Evolutionary conservation across 2,329 filamentous ascomycete genomes (phyloP).

Genomic region (Beauveria sp.): DNA sequence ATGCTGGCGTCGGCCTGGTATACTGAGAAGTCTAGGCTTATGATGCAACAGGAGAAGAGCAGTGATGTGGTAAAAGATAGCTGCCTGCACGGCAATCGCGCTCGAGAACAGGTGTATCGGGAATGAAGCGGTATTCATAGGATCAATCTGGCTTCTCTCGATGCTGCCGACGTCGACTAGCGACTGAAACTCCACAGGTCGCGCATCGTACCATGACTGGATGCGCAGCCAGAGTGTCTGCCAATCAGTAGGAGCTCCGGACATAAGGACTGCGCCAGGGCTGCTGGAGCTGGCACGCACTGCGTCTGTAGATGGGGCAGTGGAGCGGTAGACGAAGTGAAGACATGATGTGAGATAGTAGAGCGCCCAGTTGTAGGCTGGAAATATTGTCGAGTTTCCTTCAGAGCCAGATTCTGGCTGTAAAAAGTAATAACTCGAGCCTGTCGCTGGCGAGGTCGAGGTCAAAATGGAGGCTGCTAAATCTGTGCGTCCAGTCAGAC

Average conservation of each 20-base stretch:
- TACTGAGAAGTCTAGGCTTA: constrained; percentile 16
- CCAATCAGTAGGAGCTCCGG: constrained; percentile 10
- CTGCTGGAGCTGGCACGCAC: background rate
- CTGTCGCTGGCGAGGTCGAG: constrained; percentile 8
- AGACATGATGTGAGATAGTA: background rate
- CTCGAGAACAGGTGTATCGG: constrained; percentile 17
- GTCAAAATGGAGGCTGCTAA: constrained; percentile 14
- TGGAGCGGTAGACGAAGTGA: background rate
- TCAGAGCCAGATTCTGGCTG: background rate
- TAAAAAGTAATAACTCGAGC: background rate
- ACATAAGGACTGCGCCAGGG: background rate
- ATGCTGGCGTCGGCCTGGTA: constrained; percentile 7
- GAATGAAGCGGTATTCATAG: constrained; percentile 14
- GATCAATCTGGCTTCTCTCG: constrained; percentile 16
- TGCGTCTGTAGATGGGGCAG: background rate
- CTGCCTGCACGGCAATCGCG: constrained; percentile 16
- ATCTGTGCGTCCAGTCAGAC: constrained; percentile 5
- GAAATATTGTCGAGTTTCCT: background rate
- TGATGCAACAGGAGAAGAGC: constrained; percentile 16
- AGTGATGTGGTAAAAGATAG: constrained; percentile 16
- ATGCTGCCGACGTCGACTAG: constrained; percentile 16
- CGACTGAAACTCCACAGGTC: constrained; percentile 13
- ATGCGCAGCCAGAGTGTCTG: constrained; percentile 14
- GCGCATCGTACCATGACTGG: constrained; percentile 15
- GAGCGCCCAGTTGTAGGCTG: background rate